Evolutionary conservation across 1,139 yeast genomes (phyloP).

Genomic region (Eremothecium cymbalariae): DNA sequence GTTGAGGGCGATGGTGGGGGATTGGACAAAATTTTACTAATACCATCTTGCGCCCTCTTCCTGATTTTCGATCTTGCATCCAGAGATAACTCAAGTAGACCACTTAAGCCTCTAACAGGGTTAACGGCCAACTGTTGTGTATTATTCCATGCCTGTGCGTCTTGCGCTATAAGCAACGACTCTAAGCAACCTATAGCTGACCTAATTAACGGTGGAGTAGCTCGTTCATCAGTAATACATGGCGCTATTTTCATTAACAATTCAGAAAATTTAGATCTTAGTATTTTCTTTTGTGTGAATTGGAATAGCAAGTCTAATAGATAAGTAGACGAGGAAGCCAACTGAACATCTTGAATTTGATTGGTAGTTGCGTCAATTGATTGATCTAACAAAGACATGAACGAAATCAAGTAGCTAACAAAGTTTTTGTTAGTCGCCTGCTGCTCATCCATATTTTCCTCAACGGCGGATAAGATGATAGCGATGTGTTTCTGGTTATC

Average conservation of each 20-base stretch:
- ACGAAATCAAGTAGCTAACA: slow-evolving; percentile 76
- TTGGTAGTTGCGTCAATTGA: slow-evolving; percentile 48
- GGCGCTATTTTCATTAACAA: slow-evolving; percentile 77
- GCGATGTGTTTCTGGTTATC: slow-evolving; percentile 77
- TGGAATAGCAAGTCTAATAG: slow-evolving; percentile 76
- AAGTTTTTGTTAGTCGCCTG: slow-evolving; percentile 43
- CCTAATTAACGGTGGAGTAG: slow-evolving; percentile 79
- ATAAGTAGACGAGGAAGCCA: slow-evolving; percentile 74
- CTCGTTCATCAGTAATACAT: slow-evolving; percentile 56
- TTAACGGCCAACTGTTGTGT: slow-evolving; percentile 46
- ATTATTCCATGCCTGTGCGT: slow-evolving; percentile 64
- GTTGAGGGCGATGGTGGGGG: slow-evolving; percentile 81
- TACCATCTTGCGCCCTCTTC: slow-evolving; percentile 88
- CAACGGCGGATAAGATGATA: slow-evolving; percentile 76
- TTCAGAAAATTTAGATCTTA: slow-evolving; percentile 66
- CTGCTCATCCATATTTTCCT: slow-evolving; percentile 74
- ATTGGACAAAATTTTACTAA: slow-evolving; percentile 48
- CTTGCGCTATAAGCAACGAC: slow-evolving; percentile 71
- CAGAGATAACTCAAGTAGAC: slow-evolving; percentile 67
- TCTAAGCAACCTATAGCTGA: slow-evolving; percentile 85
- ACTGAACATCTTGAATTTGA: slow-evolving; percentile 45
- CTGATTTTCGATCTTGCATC: slow-evolving; percentile 95
- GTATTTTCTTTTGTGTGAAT: slow-evolving; percentile 57
- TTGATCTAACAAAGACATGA: slow-evolving; percentile 73
- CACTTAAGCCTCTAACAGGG: slow-evolving; percentile 76